Evolutionary conservation across 257 asterid species (phyloP), one percentile per base, ranked within the genome.

Genomic region (Petrea volubilis): DNA sequence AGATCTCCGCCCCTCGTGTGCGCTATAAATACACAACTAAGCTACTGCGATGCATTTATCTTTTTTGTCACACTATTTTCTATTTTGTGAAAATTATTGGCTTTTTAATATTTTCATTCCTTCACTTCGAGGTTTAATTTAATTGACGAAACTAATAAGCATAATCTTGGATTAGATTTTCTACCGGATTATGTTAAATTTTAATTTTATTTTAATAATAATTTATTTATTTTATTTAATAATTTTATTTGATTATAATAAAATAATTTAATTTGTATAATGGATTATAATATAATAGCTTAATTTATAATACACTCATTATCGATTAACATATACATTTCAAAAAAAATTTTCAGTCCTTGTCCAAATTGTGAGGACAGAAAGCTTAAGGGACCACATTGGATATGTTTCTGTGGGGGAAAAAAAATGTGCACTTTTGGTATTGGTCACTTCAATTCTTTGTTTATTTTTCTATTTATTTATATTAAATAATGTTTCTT

Each of bases 361-460:
- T 34, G 57, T 67, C 67, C 62, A 21, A 29, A 53, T 29, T 72
- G 78, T 66, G 68, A 72, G 78, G 82, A 60, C 75, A 67, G 57
- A 60, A 77, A 72, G 63, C 14, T 40, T 23, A 61, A 12, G 75
- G 72, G 81, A 6, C 71, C 67, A 25, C 4, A 1, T 24, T 40
- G 14, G 77, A 65, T 58, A 58, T 58, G 43, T 56, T 23, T 56
- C 46, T n/a, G 43, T 58, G 23, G 47, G 11, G 44, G n/a, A n/a
- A 43, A 63, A 46, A 60, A 49, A 8, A 71, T 20, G 5, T 67
- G 25, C 38, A 34, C 27, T 31, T 67, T 21, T 67, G 23, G 8
- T 14, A 28, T 66, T 66, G 34, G 61, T 18, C 33, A 18, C 21
- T 27, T 46, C 27, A 5, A 7, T 17, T 4, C 0, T 51, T 52